Evolutionary conservation across 305 asterid genomes (phyloP).

Genomic region (Stenogyne calaminthoides): DNA sequence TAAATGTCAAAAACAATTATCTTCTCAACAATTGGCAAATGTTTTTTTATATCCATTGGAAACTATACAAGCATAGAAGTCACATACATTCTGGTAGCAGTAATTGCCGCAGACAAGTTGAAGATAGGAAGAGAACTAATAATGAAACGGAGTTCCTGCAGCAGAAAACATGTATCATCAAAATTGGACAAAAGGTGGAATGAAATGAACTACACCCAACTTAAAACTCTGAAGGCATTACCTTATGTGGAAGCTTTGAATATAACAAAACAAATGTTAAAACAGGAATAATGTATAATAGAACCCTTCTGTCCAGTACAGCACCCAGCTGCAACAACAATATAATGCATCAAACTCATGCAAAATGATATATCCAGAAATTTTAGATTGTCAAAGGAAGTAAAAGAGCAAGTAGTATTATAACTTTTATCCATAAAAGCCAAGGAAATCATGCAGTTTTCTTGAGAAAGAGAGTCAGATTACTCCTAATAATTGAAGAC

Average conservation of each 20-base stretch:
- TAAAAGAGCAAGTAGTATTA: conserved; percentile 12
- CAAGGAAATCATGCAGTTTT: neutral
- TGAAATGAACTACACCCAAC: conserved; percentile 25
- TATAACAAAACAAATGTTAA: conserved; percentile 79
- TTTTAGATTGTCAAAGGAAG: conserved; percentile 12
- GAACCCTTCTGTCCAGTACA: conserved; percentile 77
- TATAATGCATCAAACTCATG: conserved; percentile 30
- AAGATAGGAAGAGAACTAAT: conserved; percentile 89
- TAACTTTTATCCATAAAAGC: conserved; percentile 7
- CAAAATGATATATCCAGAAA: conserved; percentile 9
- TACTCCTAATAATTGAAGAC: conserved; percentile 6
- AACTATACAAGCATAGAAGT: conserved; percentile 22
- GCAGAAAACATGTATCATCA: conserved; percentile 33
- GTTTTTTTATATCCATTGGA: conserved; percentile 5
- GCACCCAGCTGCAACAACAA: conserved; percentile 80
- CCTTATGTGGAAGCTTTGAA: conserved; percentile 99
- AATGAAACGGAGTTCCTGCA: conserved; percentile 96
- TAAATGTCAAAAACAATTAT: neutral
- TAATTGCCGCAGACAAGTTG: conserved; percentile 90
- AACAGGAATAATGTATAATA: conserved; percentile 66
- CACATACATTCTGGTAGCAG: conserved; percentile 89
- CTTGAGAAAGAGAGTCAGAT: conserved; percentile 1
- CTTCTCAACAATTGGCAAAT: conserved; percentile 10
- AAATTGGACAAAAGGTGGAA: conserved; percentile 17
- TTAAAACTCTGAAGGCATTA: conserved; percentile 35